Evolutionary conservation across 192 early-diverging fungal genomes (phyloP).

Genomic region (Lunasporangiospora selenospora): DNA sequence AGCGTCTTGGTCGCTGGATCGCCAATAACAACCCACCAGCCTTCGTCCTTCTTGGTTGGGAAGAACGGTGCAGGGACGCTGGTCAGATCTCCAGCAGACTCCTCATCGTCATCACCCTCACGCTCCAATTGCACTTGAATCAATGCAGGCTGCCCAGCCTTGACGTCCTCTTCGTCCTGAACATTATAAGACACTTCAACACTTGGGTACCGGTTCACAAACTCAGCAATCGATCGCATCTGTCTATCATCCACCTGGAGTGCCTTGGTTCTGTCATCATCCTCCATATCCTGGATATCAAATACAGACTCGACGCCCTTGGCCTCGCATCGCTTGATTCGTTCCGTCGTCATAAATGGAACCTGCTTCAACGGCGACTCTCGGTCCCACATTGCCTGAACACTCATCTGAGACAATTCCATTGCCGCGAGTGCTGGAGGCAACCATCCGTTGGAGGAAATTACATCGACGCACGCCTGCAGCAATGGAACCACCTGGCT

Average conservation of each 20-base stretch:
- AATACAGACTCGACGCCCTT: conserved; percentile 86
- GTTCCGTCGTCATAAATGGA: conserved; percentile 77
- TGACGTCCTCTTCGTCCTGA: conserved; percentile 64
- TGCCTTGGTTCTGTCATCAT: conserved; percentile 74
- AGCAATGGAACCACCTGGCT: conserved; percentile 81
- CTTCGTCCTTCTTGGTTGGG: conserved; percentile 88
- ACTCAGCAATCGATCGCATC: conserved; percentile 82
- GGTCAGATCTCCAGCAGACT: conserved; percentile 64
- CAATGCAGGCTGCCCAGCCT: conserved; percentile 68
- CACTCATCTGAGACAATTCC: conserved; percentile 97
- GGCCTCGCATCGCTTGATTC: conserved; percentile 76
- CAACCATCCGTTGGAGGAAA: conserved; percentile 92
- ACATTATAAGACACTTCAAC: conserved; percentile 83
- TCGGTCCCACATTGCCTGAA: conserved; percentile 96
- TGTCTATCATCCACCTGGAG: conserved; percentile 69
- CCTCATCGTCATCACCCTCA: conserved; percentile 79
- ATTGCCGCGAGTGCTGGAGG: conserved; percentile 89
- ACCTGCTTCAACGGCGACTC: conserved; percentile 93
- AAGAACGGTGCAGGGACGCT: conserved; percentile 94
- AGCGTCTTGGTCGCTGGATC: conserved; percentile 79
- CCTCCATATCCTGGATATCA: conserved; percentile 95
- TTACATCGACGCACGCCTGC: conserved; percentile 95
- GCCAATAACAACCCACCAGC: conserved; percentile 98
- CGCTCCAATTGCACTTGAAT: conserved; percentile 82
- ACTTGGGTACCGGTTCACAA: conserved; percentile 93